These are phyloP conservation scores for Fonsecaea erecta DNA, from an alignment of 2,329 filamentous ascomycete species.

Conservation along the genomic window DNA sequence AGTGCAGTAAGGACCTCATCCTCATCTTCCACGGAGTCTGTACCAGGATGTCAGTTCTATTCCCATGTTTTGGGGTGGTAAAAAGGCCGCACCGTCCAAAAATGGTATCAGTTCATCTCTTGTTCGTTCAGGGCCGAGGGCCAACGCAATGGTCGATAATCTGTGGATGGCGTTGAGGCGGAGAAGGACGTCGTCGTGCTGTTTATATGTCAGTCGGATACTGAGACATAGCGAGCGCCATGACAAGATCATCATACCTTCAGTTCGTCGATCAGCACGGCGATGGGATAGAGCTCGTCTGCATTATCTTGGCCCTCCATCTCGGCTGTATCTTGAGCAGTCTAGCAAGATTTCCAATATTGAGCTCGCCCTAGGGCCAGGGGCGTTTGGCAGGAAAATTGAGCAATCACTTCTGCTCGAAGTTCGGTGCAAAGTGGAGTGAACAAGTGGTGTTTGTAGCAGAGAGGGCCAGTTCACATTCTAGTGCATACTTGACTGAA, in stretches of 20 bases:
- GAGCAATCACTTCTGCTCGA: neutral
- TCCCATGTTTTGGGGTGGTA: slow-evolving; percentile 35
- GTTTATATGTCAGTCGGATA: slow-evolving; percentile 38
- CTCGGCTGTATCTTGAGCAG: slow-evolving; percentile 53
- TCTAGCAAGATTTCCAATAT: slow-evolving; percentile 38
- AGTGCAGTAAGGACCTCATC: slow-evolving; percentile 97
- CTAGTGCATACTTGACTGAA: slow-evolving; percentile 27
- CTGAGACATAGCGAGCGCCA: neutral
- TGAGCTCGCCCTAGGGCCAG: slow-evolving; percentile 15
- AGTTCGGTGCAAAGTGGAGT: neutral
- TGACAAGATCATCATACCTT: slow-evolving; percentile 70
- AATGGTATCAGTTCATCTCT: slow-evolving; percentile 99
- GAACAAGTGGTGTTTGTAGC: slow-evolving; percentile 2
- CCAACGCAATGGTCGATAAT: slow-evolving; percentile 96
- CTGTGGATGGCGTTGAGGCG: slow-evolving; percentile 98
- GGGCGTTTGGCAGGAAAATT: slow-evolving; percentile 7
- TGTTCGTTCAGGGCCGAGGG: slow-evolving; percentile 92
- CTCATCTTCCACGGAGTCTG: slow-evolving; percentile 98
- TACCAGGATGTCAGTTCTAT: slow-evolving; percentile 27
- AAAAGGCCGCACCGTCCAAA: slow-evolving; percentile 74
- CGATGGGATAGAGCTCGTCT: slow-evolving; percentile 99
- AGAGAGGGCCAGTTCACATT: slow-evolving; percentile 17
- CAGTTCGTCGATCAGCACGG: slow-evolving; percentile 98
- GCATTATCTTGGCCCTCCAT: slow-evolving; percentile 93
- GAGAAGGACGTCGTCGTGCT: slow-evolving; percentile 98